Base-by-base conservation (phyloP, 768 basidiomycete genomes). In the Termitomyces sp. region DNA sequence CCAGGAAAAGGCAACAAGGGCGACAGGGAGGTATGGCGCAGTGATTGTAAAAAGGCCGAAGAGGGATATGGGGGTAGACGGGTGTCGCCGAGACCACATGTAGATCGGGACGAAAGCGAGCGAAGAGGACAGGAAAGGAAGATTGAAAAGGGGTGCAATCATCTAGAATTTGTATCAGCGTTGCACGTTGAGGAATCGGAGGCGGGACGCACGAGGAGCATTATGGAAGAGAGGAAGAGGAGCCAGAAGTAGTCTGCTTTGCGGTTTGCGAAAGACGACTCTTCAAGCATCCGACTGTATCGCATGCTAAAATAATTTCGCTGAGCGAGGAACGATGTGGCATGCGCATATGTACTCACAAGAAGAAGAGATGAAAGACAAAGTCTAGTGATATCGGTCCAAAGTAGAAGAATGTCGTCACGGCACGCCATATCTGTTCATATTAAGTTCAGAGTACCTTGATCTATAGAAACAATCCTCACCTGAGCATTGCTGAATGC, bases 291-390 rank as follows among this genome's bases (percentile, higher is more conserved):
- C 49, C 96, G 84, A 65, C 94, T 95, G 70, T 98, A 98, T 56
- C 97, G 81, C 95, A 98, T 96, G 73, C 96, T 97, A 69, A 32
- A 32, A n/a, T n/a, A 36, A 3, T 5, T 46, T 15, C 24, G n/a
- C 11, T 33, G 7, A 9, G 13, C 24, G 5, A 48, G 5, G 28
- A 15, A 16, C 16, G 20, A 44, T 8, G 24, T 40, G 18, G 24
- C 11, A 45, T 32, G 2, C 13, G n/a, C 12, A 32, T 1, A n/a
- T 28, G 22, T 12, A 78, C 95, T 73, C 71, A 96, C 96, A 99
- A 97, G 82, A 98, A 99, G 81, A 98, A 98, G 57, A 99, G 82
- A 73, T 98, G 96, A 75, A 98, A 97, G 61, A 96, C 83, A 67
- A 98, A 94, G 74, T 98, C 96, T 22, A 98, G 78, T 4, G 91